Base-by-base conservation (phyloP, 1,284 basidiomycete species). In the Cystobasidiaceae sp. region DNA sequence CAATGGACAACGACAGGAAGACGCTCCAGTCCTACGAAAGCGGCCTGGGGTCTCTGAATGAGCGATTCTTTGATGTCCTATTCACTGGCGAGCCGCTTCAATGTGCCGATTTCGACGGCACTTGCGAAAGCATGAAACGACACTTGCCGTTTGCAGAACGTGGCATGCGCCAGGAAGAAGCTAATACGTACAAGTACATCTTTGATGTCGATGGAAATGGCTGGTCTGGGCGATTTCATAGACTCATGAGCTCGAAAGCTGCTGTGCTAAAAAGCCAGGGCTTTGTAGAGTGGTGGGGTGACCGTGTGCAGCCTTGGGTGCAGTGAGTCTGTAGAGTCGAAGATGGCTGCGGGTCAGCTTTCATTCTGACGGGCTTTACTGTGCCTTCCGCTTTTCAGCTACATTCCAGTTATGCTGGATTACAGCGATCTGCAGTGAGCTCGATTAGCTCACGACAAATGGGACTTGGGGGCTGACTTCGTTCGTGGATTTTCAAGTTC, bases 141-240 rank as follows among this genome's bases (percentile, higher is more conserved):
- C 71, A 72, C 67, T 66, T 60, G 68, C 76, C 17, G 77, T 78
- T 64, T 72, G 74, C 63, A 64, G 65, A 23, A 13, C 65, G 33
- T 68, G 78, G 54, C 50, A 74, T 71, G 68, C 70, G 68, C 57
- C 66, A 69, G 65, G 72, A 67, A 28, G 64, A 71, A 54, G 55
- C 54, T n/a, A 57, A 57, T 66, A 52, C 41, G 19, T 66, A 76
- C 71, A 77, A 77, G 72, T 79, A 77, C 68, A 69, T 77, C 28
- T 66, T 80, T 30, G 79, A 80, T 64, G 74, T 80, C 9, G 79
- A 80, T 65, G 79, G 79, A 4, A 79, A 80, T 56, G 78, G 77
- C 1, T 80, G 78, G 79, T 64, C 56, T 43, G 69, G 68, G 2
- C 67, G 68, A 41, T 74, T 72, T 66, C 72, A 75, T 46, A 73